Evolutionary conservation across 2,329 filamentous ascomycete genomes (phyloP), one percentile per base, ranked within the genome.

Genomic region (Dactylellina leptospora): DNA sequence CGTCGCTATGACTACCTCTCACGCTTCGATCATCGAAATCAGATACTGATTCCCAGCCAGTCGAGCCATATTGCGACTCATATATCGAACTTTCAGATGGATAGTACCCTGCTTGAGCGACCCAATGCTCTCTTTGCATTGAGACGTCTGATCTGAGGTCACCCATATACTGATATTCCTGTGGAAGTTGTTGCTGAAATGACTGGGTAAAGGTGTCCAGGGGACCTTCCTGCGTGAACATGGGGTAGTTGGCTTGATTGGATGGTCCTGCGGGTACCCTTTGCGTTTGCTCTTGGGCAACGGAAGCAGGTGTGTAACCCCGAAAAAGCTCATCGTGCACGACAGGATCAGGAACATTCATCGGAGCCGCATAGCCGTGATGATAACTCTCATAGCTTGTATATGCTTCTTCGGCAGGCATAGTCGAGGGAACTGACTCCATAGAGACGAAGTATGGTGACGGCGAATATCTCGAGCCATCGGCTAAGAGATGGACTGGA

Each of bases 171-270:
- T 71, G 66, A 33, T 56, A 62, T 16, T 71, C 58, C 25, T 59
- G 58, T 0, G 66, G 66, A 23, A 63, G 23, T 44, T 71, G 66
- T 40, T 63, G 66, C 33, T 71, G 66, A 38, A 71, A 71, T 10
- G 36, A 22, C 54, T 63, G 66, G 11, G 58, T 33, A 20, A 63
- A 71, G 8, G 30, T 55, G n/a, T 70, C 56, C 16, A 56, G 28
- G 23, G 66, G 66, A 13, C 66, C 66, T 42, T 59, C 66, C 6
- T 51, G 8, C n/a, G 58, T 30, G 38, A 71, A 71, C 66, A 71
- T 71, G 11, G 66, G 66, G 22, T 56, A 71, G 5, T 36, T 27
- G 4, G 28, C 16, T n/a, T 60, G 23, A 20, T 16, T 40, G 10
- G 8, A 27, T 40, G 59, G 40, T n/a, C 28, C 50, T 22, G 36